A percentile compares a stretch with the other conserved stretches of the same genome.
Conservation (phyloP, 352 stramenopile species). For the Globisporangium acanthophoron region DNA sequence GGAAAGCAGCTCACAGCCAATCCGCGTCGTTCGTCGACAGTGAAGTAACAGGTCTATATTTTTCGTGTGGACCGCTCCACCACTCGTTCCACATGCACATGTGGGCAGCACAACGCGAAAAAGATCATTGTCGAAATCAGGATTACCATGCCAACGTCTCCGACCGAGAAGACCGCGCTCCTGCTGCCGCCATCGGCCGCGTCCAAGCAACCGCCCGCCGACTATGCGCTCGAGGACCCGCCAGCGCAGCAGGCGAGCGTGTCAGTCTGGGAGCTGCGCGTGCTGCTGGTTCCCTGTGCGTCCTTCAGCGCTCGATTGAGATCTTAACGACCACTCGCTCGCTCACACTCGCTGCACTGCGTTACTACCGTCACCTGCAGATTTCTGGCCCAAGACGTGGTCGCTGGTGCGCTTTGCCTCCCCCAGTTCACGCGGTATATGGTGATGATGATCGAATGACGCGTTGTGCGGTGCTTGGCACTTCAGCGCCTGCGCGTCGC, state of each 20-base stretch:
- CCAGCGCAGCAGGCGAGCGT: conserved; percentile 16
- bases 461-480: too few species aligned
- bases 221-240: conserved; percentile 21
- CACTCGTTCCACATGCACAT: neutral
- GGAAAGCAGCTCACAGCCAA: neutral
- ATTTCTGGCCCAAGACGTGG: conserved; percentile 75
- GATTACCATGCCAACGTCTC: conserved; percentile 1
- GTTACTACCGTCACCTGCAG: conserved; percentile 14
- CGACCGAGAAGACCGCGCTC: conserved; percentile 32
- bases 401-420: conserved; percentile 27
- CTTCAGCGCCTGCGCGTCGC: conserved; percentile 48
- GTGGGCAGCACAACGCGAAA: neutral
- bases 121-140: neutral
- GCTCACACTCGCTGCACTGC: neutral
- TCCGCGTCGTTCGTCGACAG: neutral
- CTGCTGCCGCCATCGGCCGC: conserved; percentile 23
- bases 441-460: too few species aligned
- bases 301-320: neutral
- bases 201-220: neutral
- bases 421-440: too few species aligned
- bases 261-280: conserved; percentile 52
- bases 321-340: neutral
- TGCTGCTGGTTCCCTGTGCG: conserved; percentile 71
- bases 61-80: neutral
- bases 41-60: neutral